phyloP scores from a whole-genome alignment of 768 basidiomycete species.

The Agrocybe pediades region DNA sequence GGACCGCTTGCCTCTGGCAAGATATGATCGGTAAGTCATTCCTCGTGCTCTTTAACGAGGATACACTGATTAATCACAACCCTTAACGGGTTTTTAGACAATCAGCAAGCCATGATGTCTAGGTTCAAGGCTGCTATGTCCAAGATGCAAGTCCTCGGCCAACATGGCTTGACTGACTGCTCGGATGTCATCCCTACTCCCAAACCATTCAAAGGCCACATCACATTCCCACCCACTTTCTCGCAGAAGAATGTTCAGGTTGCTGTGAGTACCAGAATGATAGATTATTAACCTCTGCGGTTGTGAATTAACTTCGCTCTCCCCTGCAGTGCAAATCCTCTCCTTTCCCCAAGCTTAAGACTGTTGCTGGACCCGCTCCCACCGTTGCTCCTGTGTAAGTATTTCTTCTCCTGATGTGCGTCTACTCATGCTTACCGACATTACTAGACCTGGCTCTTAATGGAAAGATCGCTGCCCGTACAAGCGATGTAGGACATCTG shows the following conservation, averaged over 20 bases:
- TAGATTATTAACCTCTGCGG: background rate
- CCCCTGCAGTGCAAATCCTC: background rate
- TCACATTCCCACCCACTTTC: slow-evolving; percentile 19
- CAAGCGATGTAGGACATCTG: too few species aligned
- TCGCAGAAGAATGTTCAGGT: slow-evolving; percentile 11
- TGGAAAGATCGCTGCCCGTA: too few species aligned
- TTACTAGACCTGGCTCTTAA: background rate
- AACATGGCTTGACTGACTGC: slow-evolving; percentile 10
- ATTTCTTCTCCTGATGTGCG: background rate
- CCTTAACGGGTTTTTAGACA: slow-evolving; percentile 12
- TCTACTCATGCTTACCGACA: background rate
- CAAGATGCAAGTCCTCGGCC: slow-evolving; percentile 32
- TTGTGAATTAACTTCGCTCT: background rate
- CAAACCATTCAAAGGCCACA: slow-evolving; percentile 4
- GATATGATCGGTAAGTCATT: slow-evolving; percentile 12
- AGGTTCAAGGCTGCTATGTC: slow-evolving; percentile 31
- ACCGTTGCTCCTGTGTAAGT: slow-evolving; percentile 11
- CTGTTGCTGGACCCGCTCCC: slow-evolving; percentile 7
- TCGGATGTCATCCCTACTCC: slow-evolving; percentile 3
- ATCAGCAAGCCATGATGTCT: slow-evolving; percentile 21
- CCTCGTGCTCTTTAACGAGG: background rate
- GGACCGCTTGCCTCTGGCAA: slow-evolving; percentile 21
- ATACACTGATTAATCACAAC: background rate
- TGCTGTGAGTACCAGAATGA: slow-evolving; percentile 4
- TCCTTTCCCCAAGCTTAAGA: background rate